Evolutionary conservation across 2,329 filamentous ascomycete genomes (phyloP).

Genomic region (Penicillium sp.): DNA sequence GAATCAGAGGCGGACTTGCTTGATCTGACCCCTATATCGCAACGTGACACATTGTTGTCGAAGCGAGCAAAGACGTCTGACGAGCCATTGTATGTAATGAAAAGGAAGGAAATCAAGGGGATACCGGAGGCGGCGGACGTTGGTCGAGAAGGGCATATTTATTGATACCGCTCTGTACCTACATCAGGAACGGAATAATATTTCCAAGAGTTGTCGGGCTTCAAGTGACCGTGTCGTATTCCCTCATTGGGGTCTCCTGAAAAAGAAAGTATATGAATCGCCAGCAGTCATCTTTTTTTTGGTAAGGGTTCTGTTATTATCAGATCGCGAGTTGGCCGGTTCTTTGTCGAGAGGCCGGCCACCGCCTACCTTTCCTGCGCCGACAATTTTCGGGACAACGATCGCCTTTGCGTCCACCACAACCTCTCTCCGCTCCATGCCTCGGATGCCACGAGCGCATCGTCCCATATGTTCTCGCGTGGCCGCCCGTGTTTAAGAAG

Average conservation of each 20-base stretch:
- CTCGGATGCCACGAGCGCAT: constrained; percentile 14
- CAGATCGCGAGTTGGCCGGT: background rate
- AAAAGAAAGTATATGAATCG: background rate
- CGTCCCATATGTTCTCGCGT: constrained; percentile 43
- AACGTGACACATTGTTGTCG: constrained; percentile 26
- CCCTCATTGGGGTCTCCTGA: background rate
- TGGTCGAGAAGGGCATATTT: constrained; percentile 39
- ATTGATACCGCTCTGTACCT: constrained; percentile 19
- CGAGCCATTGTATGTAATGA: constrained; percentile 22
- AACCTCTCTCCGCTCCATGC: constrained; percentile 14
- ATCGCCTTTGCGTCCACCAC: constrained; percentile 9
- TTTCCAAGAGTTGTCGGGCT: no score
- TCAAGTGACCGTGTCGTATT: no score
- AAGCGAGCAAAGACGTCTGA: constrained; percentile 21
- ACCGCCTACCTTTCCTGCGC: constrained; percentile 27
- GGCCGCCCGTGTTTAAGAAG: constrained; percentile 42
- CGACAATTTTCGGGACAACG: constrained; percentile 23
- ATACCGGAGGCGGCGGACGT: constrained; percentile 55
- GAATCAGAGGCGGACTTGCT: constrained; percentile 22
- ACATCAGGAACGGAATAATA: background rate
- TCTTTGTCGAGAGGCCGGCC: constrained; percentile 2
- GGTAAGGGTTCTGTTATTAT: background rate
- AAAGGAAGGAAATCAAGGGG: constrained; percentile 54
- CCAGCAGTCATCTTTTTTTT: background rate
- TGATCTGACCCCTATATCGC: constrained; percentile 29